phyloP scores from a whole-genome alignment of 441 rosid species.

The Theobroma grandiflorum region DNA sequence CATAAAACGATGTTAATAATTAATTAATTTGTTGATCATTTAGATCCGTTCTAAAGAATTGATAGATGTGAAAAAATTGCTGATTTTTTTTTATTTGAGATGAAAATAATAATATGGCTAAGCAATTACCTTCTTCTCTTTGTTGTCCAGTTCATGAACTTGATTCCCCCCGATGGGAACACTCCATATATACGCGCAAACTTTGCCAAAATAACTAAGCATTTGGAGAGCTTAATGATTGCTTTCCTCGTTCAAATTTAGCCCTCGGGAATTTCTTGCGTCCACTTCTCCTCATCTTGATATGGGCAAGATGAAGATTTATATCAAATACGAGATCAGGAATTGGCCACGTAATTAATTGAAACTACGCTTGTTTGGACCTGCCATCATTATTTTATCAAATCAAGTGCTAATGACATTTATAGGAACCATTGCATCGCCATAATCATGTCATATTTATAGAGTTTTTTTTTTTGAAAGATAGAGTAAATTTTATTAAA shows the following conservation, averaged over 20 bases:
- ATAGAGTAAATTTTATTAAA: too few relatives aligned
- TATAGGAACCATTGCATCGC: too few relatives aligned
- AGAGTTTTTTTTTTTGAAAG: too few relatives aligned
- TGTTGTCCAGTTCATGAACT: background rate
- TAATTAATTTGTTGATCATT: background rate
- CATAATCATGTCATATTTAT: too few relatives aligned
- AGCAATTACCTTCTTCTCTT: background rate
- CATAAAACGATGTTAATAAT: too few relatives aligned
- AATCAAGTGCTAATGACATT: background rate
- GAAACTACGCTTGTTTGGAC: background rate
- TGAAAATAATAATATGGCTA: too few relatives aligned
- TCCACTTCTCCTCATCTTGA: slow-evolving; percentile 40
- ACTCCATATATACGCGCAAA: background rate
- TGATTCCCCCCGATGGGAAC: background rate
- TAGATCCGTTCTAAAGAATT: background rate
- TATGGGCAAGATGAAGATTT: background rate
- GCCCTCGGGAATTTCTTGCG: slow-evolving; percentile 29
- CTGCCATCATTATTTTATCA: background rate
- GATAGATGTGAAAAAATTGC: background rate
- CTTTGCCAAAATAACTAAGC: background rate
- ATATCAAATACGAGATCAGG: background rate
- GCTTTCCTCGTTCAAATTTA: slow-evolving; percentile 12
- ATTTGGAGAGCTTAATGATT: background rate
- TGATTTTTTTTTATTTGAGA: too few relatives aligned
- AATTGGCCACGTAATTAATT: background rate